Evolutionary conservation across 129 eudicot species (phyloP).

Genomic region (Escallonia rubra): DNA sequence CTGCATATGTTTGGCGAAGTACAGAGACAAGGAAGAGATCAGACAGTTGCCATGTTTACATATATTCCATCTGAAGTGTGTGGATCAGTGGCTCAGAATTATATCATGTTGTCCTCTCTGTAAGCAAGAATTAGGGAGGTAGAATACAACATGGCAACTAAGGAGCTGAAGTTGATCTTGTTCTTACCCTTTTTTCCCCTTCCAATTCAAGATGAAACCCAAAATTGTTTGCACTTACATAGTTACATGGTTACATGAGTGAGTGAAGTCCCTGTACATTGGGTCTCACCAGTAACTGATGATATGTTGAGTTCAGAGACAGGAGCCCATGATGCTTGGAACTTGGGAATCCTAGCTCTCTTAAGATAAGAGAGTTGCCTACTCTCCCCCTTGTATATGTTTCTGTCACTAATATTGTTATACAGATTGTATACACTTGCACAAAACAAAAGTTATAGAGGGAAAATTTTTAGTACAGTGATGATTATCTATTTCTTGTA

Average conservation of each 20-base stretch:
- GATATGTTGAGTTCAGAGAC: not conserved
- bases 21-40: conserved; percentile 81
- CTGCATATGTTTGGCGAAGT: conserved; percentile 82
- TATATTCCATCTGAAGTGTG: conserved; percentile 81
- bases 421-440: not conserved
- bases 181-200: not conserved
- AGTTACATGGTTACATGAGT: conserved; percentile 15
- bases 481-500: too few relatives aligned
- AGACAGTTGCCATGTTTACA: conserved; percentile 81
- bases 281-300: conserved; percentile 12
- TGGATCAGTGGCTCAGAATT: conserved; percentile 93
- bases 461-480: too few relatives aligned
- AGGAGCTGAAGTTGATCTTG: conserved; percentile 1
- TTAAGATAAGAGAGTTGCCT: not conserved
- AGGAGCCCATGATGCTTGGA: too few relatives aligned
- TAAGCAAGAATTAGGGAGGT: conserved; percentile 66
- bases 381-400: too few relatives aligned
- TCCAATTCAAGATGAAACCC: not conserved
- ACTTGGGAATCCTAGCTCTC: not conserved
- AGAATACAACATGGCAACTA: not conserved
- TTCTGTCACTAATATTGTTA: too few relatives aligned
- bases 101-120: conserved; percentile 94
- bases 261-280: conserved; percentile 11
- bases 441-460: not conserved
- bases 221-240: not conserved